A percentile compares a stretch with the other conserved stretches of the same genome.
Conservation (phyloP, 2,329 filamentous ascomycete species). For the Tolypocladium ovalisporum region DNA sequence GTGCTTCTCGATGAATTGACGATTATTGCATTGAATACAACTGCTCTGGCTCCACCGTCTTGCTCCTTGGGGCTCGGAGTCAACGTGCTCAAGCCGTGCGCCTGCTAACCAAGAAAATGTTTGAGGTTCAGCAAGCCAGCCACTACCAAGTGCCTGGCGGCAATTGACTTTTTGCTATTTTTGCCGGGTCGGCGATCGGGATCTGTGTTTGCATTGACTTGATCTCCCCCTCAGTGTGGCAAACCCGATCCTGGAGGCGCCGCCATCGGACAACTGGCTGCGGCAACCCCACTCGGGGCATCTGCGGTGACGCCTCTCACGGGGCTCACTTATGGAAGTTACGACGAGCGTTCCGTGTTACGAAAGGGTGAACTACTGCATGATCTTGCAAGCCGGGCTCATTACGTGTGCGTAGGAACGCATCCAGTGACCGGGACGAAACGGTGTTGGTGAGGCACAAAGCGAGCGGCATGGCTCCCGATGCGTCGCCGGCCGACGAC, state of each 20-base stretch:
- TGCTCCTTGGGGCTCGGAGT: too few species aligned
- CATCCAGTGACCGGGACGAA: neutral
- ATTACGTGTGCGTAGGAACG: neutral
- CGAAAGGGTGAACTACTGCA: neutral
- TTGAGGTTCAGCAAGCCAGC: neutral
- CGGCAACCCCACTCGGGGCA: too few species aligned
- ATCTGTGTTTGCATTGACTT: neutral
- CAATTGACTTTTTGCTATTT: neutral
- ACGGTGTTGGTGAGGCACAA: neutral
- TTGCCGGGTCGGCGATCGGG: neutral
- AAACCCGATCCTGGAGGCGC: neutral
- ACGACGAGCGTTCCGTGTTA: neutral
- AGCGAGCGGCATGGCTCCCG: constrained; percentile 1
- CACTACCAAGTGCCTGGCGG: neutral
- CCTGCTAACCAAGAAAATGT: neutral
- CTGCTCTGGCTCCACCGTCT: neutral
- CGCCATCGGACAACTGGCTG: neutral
- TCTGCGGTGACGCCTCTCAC: neutral
- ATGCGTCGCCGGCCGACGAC: neutral
- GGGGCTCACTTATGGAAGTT: neutral
- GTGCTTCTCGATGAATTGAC: neutral
- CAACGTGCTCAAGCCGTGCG: neutral
- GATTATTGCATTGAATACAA: neutral
- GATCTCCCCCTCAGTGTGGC: neutral
- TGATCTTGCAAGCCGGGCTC: neutral